phyloP scores from a whole-genome alignment of 768 basidiomycete species.

The Podaxis sp. region DNA sequence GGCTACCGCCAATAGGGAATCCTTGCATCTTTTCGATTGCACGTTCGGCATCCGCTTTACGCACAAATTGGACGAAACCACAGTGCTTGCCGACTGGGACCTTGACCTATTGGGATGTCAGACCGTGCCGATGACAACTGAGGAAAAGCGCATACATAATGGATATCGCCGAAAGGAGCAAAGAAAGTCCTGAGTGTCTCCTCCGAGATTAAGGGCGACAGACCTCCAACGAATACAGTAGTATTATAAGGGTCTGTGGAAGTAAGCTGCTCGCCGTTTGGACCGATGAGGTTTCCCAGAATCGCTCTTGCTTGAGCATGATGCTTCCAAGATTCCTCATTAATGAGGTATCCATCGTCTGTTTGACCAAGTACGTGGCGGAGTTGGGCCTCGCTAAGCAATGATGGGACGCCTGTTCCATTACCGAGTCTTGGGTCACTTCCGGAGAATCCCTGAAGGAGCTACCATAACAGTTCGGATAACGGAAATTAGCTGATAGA shows the following conservation, averaged over 20 bases:
- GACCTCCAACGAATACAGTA: slow-evolving; percentile 91
- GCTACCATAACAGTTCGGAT: background rate
- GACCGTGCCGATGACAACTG: slow-evolving; percentile 6
- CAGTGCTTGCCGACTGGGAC: slow-evolving; percentile 96
- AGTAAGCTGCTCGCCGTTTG: slow-evolving; percentile 83
- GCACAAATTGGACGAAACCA: slow-evolving; percentile 94
- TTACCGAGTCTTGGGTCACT: slow-evolving; percentile 39
- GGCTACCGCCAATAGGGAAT: slow-evolving; percentile 89
- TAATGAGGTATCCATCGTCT: slow-evolving; percentile 34
- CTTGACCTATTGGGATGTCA: slow-evolving; percentile 61
- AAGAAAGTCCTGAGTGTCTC: slow-evolving; percentile 91
- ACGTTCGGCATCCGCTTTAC: slow-evolving; percentile 86
- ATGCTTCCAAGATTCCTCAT: slow-evolving; percentile 83
- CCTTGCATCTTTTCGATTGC: slow-evolving; percentile 98
- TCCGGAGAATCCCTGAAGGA: slow-evolving; percentile 35
- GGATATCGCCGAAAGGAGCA: slow-evolving; percentile 89
- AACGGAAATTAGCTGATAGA: background rate
- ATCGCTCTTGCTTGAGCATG: slow-evolving; percentile 83
- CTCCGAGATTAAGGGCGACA: slow-evolving; percentile 86
- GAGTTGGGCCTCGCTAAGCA: slow-evolving; percentile 41
- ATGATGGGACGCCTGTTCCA: slow-evolving; percentile 33
- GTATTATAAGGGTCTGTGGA: slow-evolving; percentile 96
- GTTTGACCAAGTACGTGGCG: slow-evolving; percentile 28
- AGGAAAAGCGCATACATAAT: slow-evolving; percentile 63
- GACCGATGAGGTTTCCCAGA: slow-evolving; percentile 79